phyloP scores from a whole-genome alignment of 2,329 filamentous ascomycete species.

The Pseudocercospora macadamiae region DNA sequence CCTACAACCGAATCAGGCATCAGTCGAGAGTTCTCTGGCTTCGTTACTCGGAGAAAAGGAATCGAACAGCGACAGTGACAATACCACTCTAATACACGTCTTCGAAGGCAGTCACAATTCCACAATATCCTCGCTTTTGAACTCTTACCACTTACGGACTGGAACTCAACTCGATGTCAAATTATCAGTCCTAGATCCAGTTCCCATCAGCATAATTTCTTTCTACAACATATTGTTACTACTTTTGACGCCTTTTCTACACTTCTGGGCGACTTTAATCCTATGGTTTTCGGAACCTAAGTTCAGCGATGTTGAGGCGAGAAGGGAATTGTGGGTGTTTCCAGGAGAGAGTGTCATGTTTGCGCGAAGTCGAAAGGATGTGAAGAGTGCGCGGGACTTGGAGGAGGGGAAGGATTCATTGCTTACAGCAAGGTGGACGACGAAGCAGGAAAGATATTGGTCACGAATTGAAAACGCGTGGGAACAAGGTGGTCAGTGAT shows the following conservation, averaged over 20 bases:
- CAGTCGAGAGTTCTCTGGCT: conserved; percentile 13
- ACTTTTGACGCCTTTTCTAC: conserved; percentile 23
- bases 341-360: conserved; percentile 34
- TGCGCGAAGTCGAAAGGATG: conserved; percentile 24
- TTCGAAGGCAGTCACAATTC: no score
- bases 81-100: no score
- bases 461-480: conserved; percentile 34
- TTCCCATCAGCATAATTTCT: conserved; percentile 11
- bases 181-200: conserved; percentile 14
- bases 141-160: no score
- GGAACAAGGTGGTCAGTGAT: conserved; percentile 26
- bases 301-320: conserved; percentile 25
- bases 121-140: no score
- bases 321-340: conserved; percentile 33
- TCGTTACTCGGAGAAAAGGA: conserved; percentile 22
- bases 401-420: conserved; percentile 27
- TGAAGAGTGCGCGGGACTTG: no score
- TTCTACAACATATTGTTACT: conserved; percentile 14
- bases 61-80: no score
- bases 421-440: conserved; percentile 29
- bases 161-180: no score
- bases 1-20: conserved; percentile 22
- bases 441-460: conserved; percentile 37
- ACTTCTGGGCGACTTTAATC: conserved; percentile 21
- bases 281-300: conserved; percentile 27